These are phyloP conservation scores for Pyronema omphalodes DNA, from an alignment of 495 filamentous ascomycete species.

Conservation along the genomic window DNA sequence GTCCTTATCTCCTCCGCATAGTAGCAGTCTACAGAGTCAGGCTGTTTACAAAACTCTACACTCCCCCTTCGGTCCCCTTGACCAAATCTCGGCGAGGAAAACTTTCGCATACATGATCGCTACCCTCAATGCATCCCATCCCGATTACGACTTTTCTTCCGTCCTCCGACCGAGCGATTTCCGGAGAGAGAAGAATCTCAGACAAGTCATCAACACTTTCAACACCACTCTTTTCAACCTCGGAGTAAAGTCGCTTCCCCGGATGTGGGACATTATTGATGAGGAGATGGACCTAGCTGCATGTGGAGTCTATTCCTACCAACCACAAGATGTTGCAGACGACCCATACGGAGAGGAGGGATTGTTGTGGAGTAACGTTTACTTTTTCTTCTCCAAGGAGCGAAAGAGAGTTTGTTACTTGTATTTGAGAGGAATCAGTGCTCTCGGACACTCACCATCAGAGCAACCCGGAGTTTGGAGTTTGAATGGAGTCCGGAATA, in stretches of 20 bases:
- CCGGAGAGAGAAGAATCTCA: constrained; percentile 52
- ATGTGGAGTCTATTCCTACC: constrained; percentile 70
- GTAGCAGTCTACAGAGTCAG: constrained; percentile 21
- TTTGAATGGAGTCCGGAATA: constrained; percentile 7
- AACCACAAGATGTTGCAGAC: constrained; percentile 49
- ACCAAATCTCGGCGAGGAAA: constrained; percentile 66
- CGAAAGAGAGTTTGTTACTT: constrained; percentile 90
- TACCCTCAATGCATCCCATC: constrained; percentile 90
- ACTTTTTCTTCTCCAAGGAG: constrained; percentile 92
- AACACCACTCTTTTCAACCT: constrained; percentile 74
- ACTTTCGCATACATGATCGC: constrained; percentile 94
- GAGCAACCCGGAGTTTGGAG: constrained; percentile 16
- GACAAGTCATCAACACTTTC: constrained; percentile 61
- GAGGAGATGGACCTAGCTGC: constrained; percentile 78
- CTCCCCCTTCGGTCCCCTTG: constrained; percentile 75
- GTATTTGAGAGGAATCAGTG: constrained; percentile 69
- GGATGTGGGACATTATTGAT: constrained; percentile 79
- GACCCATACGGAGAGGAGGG: constrained; percentile 75
- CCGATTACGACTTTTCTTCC: constrained; percentile 94
- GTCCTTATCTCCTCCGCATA: constrained; percentile 53
- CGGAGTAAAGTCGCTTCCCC: constrained; percentile 32
- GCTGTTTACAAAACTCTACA: constrained; percentile 29
- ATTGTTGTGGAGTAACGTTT: constrained; percentile 85
- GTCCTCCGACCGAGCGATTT: constrained; percentile 78
- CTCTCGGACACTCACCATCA: constrained; percentile 50